Evolutionary conservation across 495 filamentous ascomycete species (phyloP).

Genomic region (Penicillium diatomitis): DNA sequence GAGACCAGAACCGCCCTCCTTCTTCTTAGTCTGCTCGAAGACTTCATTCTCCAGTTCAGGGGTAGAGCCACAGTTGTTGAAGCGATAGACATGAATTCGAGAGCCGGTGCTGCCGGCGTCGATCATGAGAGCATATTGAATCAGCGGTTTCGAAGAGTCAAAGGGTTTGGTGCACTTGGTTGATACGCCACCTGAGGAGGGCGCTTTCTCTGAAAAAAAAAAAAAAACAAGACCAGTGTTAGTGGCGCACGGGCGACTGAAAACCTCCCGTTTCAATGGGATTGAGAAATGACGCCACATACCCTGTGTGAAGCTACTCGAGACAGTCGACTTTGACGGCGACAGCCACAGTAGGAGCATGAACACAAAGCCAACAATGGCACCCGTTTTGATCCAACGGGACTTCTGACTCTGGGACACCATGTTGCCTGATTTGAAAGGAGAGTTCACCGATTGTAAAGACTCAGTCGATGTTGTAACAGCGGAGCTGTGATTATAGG

Average conservation of each 20-base stretch:
- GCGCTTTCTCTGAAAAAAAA: constrained; percentile 17
- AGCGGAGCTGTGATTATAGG: constrained; percentile 17
- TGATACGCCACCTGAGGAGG: constrained; percentile 12
- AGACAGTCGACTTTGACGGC: constrained; percentile 38
- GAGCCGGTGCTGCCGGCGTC: constrained; percentile 97
- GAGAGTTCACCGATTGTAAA: not conserved
- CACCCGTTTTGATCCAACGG: constrained; percentile 74
- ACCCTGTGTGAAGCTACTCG: constrained; percentile 30
- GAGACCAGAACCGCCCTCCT: constrained; percentile 67
- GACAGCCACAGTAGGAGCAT: constrained; percentile 69
- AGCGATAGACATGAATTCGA: constrained; percentile 94
- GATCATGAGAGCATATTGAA: constrained; percentile 97
- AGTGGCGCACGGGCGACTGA: no score
- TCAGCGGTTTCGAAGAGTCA: constrained; percentile 78
- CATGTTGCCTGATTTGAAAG: constrained; percentile 35
- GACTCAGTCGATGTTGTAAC: constrained; percentile 4
- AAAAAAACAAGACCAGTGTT: not conserved
- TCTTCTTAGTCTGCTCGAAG: constrained; percentile 83
- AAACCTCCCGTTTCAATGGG: no score
- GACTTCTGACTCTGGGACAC: constrained; percentile 60
- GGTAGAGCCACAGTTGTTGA: constrained; percentile 94
- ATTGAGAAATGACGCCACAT: constrained; percentile 1
- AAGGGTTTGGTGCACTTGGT: constrained; percentile 71
- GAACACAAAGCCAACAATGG: constrained; percentile 64
- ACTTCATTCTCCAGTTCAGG: constrained; percentile 90